These are phyloP conservation scores for Triadica sebifera DNA, from an alignment of 345 rosid species.

Conservation along the genomic window DNA sequence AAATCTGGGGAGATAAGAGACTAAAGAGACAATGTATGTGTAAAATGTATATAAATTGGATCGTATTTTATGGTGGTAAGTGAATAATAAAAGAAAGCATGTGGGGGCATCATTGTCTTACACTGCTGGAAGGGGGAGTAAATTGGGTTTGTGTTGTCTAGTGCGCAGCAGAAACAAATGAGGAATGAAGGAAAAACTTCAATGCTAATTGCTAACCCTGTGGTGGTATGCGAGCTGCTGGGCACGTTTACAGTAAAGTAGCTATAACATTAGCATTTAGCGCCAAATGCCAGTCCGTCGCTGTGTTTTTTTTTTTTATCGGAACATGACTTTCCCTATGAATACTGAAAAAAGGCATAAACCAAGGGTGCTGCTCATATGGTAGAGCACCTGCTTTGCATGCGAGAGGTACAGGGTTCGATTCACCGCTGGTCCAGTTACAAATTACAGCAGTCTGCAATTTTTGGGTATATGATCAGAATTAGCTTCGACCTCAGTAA, in stretches of 20 bases:
- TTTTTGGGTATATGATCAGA: too few species aligned
- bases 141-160: conserved; percentile 10
- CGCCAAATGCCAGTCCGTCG: too few species aligned
- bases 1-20: conserved; percentile 34
- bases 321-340: too few species aligned
- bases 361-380: conserved; percentile 15
- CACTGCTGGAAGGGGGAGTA: conserved; percentile 20
- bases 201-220: conserved; percentile 22
- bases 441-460: too few species aligned
- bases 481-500: too few species aligned
- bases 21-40: conserved; percentile 19
- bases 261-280: too few species aligned
- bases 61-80: conserved; percentile 15
- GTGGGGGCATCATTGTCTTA: conserved; percentile 24
- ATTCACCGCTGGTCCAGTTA: conserved; percentile 26
- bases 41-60: background rate
- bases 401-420: conserved; percentile 37
- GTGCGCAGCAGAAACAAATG: conserved; percentile 16
- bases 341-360: too few species aligned
- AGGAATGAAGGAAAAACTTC: conserved; percentile 23
- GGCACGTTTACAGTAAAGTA: conserved; percentile 22
- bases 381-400: conserved; percentile 47
- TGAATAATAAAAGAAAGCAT: conserved; percentile 41
- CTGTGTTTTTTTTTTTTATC: too few species aligned
- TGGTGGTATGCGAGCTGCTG: conserved; percentile 27